Conservation (phyloP, 805 yeast species). For the Sugiyamaella smithiae region DNA sequence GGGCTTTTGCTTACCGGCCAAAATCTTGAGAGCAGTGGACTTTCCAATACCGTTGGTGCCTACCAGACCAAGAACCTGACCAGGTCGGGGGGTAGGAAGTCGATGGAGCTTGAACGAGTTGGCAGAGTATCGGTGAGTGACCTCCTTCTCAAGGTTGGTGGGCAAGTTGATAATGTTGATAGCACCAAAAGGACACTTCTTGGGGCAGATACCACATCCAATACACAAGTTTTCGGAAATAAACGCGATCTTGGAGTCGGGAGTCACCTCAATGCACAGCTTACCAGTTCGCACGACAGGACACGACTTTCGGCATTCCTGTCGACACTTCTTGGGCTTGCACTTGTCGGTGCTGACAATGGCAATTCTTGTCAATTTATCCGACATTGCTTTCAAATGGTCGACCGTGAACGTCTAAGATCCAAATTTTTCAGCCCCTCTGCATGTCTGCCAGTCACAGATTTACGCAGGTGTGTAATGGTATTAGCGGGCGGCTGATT, state of each 20-base stretch:
- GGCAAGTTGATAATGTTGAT: slow-evolving; percentile 94
- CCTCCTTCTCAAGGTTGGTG: slow-evolving; percentile 86
- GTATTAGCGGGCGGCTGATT: not conserved
- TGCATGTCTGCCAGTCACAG: not conserved
- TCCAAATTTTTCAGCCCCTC: slow-evolving; percentile 5
- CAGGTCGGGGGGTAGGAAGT: slow-evolving; percentile 97
- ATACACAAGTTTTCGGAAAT: slow-evolving; percentile 91
- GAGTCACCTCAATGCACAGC: slow-evolving; percentile 93
- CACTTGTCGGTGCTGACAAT: slow-evolving; percentile 92
- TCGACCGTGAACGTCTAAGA: not conserved
- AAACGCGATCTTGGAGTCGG: slow-evolving; percentile 87
- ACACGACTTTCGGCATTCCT: slow-evolving; percentile 95
- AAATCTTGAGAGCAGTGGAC: slow-evolving; percentile 92
- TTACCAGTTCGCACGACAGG: slow-evolving; percentile 98
- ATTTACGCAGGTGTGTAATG: not conserved
- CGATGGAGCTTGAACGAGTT: slow-evolving; percentile 96
- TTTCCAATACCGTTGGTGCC: slow-evolving; percentile 99
- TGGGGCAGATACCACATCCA: slow-evolving; percentile 99
- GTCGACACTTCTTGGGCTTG: slow-evolving; percentile 97
- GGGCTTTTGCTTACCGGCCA: slow-evolving; percentile 97
- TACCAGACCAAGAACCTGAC: slow-evolving; percentile 95
- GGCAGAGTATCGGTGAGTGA: slow-evolving; percentile 96
- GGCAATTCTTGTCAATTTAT: slow-evolving; percentile 62
- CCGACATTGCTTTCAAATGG: not conserved
- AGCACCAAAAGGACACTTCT: slow-evolving; percentile 98